Percentiles rank a stretch among this genome's conserved stretches.
These are phyloP conservation scores for Escallonia rubra DNA, from an alignment of 129 eudicot species.

Conservation along the genomic window DNA sequence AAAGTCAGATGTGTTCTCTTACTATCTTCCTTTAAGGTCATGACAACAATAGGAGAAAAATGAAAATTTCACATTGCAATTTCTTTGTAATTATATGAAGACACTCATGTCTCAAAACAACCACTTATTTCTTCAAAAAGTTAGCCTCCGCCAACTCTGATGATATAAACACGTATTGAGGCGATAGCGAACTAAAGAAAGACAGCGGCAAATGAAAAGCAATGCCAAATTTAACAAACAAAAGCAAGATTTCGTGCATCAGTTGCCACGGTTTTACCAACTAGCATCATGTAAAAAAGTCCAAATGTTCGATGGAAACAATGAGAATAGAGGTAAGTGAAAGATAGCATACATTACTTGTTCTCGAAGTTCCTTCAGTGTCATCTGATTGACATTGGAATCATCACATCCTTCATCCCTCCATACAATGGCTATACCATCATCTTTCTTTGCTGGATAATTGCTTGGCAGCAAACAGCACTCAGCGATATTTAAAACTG, in stretches of 20 bases:
- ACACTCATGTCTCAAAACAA: too few species aligned
- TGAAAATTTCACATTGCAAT: too few species aligned
- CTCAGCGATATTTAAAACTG: conserved; percentile 76
- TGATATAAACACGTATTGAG: too few species aligned
- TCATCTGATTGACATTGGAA: conserved; percentile 50
- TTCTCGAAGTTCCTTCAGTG: conserved; percentile 61
- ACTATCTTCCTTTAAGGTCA: too few species aligned
- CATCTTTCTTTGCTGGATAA: conserved; percentile 41
- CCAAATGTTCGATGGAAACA: background rate
- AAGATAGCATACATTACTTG: conserved; percentile 77
- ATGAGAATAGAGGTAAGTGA: background rate
- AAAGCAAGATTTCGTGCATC: background rate
- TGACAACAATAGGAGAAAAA: too few species aligned
- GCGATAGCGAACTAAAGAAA: too few species aligned
- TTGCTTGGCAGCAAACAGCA: conserved; percentile 61
- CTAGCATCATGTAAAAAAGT: background rate
- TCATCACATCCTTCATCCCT: conserved; percentile 70
- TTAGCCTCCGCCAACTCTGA: too few species aligned
- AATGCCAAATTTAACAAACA: too few species aligned
- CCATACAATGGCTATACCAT: conserved; percentile 75
- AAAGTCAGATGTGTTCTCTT: too few species aligned
- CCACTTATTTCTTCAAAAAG: too few species aligned
- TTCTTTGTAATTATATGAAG: too few species aligned
- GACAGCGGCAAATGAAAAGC: too few species aligned
- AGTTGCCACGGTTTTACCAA: background rate